Conservation (phyloP, 75 land plant genomes). For the Cryptomeria japonica region DNA sequence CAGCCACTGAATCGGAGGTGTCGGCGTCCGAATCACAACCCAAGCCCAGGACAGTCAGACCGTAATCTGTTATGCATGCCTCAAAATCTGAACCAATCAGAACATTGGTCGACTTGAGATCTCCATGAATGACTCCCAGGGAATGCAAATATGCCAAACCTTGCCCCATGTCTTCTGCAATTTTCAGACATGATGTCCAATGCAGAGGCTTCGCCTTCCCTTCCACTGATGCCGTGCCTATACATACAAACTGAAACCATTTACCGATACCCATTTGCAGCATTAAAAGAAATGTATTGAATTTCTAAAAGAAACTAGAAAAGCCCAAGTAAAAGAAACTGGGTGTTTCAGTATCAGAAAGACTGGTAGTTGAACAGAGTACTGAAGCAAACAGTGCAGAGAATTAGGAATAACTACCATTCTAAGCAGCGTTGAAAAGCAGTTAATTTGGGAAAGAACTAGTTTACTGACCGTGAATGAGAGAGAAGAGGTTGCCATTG, state of each 20-base stretch:
- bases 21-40: constrained; percentile 8
- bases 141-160: constrained; percentile 76
- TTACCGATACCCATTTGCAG: background rate
- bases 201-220: constrained; percentile 61
- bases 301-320: too few species aligned
- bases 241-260: background rate
- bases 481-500: constrained; percentile 44
- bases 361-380: too few species aligned
- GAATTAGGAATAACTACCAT: too few species aligned
- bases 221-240: constrained; percentile 48
- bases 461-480: constrained; percentile 40
- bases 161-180: constrained; percentile 82
- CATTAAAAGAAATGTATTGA: background rate
- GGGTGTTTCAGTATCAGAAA: too few species aligned
- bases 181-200: constrained; percentile 79
- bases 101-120: constrained; percentile 73
- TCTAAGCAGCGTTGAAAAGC: background rate
- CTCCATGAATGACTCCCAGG: constrained; percentile 44
- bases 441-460: background rate
- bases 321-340: too few species aligned
- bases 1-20: constrained; percentile 11
- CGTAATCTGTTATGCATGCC: constrained; percentile 61
- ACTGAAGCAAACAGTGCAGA: too few species aligned
- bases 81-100: constrained; percentile 70
- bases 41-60: constrained; percentile 38